Conservation (phyloP, 2,329 filamentous ascomycete genomes). For the Xylariaceae sp. region DNA sequence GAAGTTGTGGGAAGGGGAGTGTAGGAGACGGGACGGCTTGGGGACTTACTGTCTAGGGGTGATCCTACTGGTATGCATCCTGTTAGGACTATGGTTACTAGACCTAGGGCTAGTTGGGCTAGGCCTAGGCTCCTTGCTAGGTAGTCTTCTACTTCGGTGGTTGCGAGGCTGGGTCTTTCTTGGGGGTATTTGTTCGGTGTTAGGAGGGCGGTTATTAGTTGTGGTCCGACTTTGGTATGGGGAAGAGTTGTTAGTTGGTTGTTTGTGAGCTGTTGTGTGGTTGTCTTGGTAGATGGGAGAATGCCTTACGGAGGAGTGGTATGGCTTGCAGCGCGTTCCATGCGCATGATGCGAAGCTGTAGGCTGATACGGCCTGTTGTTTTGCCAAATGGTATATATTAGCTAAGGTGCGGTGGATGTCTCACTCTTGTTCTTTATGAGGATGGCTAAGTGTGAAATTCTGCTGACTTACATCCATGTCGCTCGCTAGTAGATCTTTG, state of each 20-base stretch:
- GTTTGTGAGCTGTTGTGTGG: neutral
- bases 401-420: neutral
- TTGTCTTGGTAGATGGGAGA: neutral
- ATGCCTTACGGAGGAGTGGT: constrained; percentile 37
- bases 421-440: neutral
- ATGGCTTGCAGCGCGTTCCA: constrained; percentile 49
- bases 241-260: neutral
- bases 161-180: neutral
- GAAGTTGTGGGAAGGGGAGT: neutral
- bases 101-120: constrained; percentile 59
- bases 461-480: constrained; percentile 30
- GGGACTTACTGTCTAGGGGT: constrained; percentile 35
- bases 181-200: constrained; percentile 10
- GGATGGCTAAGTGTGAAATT: no score
- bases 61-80: constrained; percentile 64
- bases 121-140: constrained; percentile 69
- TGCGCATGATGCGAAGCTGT: constrained; percentile 48
- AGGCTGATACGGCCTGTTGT: constrained; percentile 45
- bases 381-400: neutral
- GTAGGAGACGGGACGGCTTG: neutral
- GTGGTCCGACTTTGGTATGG: constrained; percentile 16
- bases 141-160: constrained; percentile 62
- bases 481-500: neutral
- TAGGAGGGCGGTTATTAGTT: constrained; percentile 41
- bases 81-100: constrained; percentile 63